Conservation (phyloP, 257 asterid genomes). For the Solanum medicagineum region DNA sequence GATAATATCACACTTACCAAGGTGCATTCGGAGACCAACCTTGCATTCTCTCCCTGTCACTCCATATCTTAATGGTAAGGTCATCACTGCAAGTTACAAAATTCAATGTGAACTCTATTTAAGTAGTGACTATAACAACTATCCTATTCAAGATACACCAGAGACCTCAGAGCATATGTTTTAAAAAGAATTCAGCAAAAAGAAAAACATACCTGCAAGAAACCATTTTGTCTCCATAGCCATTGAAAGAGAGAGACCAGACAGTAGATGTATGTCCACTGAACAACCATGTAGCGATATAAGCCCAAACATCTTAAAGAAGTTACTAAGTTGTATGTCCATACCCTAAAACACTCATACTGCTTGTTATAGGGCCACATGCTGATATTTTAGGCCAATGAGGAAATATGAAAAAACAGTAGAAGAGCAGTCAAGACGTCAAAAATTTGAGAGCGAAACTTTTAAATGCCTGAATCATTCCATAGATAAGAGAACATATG, state of each 20-base stretch:
- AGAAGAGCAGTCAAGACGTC: neutral
- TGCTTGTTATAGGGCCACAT: neutral
- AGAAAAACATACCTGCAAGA: slow-evolving; percentile 64
- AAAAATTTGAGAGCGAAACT: neutral
- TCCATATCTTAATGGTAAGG: slow-evolving; percentile 83
- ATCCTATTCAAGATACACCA: neutral
- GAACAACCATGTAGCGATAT: neutral
- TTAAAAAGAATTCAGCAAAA: neutral
- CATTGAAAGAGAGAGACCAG: slow-evolving; percentile 74
- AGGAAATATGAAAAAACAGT: neutral
- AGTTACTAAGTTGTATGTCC: neutral
- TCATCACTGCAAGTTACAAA: slow-evolving; percentile 58
- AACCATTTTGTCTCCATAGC: slow-evolving; percentile 76
- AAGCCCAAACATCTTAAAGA: neutral
- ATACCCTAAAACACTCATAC: neutral
- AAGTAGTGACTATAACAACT: neutral
- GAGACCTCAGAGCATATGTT: neutral
- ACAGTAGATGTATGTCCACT: slow-evolving; percentile 26
- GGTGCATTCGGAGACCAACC: slow-evolving; percentile 39
- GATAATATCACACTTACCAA: slow-evolving; percentile 48
- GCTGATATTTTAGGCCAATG: neutral
- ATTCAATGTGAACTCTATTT: neutral
- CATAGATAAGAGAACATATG: neutral
- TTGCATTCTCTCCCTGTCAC: slow-evolving; percentile 30
- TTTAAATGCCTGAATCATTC: neutral